Evolutionary conservation across 345 rosid genomes (phyloP).

Genomic region (Eucalyptus urophylla): DNA sequence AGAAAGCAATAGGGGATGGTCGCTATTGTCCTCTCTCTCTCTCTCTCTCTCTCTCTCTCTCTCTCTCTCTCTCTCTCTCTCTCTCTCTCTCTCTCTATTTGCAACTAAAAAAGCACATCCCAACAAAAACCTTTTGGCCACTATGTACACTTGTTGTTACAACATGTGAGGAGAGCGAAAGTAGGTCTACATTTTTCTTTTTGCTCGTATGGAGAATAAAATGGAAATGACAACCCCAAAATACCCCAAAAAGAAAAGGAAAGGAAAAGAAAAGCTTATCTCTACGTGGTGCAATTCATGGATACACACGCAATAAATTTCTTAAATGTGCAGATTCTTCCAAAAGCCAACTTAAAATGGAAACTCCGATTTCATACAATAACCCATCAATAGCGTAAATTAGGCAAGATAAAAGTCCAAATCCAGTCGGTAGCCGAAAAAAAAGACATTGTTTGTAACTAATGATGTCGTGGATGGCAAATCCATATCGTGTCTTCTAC

Average conservation of each 20-base stretch:
- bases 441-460: not conserved
- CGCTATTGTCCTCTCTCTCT: not conserved
- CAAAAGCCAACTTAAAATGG: not conserved
- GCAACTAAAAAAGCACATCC: not conserved
- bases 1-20: not conserved
- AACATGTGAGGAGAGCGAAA: not conserved
- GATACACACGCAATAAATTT: not conserved
- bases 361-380: not conserved
- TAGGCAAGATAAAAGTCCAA: not conserved
- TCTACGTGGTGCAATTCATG: not conserved
- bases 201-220: not conserved
- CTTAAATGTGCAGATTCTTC: not conserved
- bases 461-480: not conserved
- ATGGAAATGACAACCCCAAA: not conserved
- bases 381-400: not conserved
- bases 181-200: not conserved
- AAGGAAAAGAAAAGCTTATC: not conserved
- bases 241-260: not conserved
- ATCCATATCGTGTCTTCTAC: not conserved
- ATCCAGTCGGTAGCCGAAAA: not conserved
- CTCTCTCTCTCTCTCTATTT: not conserved
- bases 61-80: too few relatives aligned
- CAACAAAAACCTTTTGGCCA: not conserved
- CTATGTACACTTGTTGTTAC: not conserved
- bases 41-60: too few relatives aligned